These are phyloP conservation scores for Senna tora DNA, from an alignment of 306 rosid species.

Conservation along the genomic window DNA sequence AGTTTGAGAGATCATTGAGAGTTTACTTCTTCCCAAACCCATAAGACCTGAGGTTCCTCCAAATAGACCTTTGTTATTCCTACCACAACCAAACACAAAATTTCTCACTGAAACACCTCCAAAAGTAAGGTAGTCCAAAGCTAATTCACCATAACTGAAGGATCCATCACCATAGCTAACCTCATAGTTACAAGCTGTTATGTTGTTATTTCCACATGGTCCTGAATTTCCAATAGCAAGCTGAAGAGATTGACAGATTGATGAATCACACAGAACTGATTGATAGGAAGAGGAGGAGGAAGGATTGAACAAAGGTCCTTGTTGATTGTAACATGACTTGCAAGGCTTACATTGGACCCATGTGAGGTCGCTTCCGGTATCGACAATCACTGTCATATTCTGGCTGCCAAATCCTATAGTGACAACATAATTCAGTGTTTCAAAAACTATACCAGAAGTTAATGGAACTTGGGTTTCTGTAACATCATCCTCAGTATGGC, in stretches of 20 bases:
- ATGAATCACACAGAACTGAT: constrained; percentile 60
- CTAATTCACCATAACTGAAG: constrained; percentile 60
- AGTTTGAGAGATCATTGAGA: constrained; percentile 77
- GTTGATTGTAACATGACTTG: constrained; percentile 70
- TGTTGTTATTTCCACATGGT: constrained; percentile 41
- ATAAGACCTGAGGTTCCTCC: constrained; percentile 81
- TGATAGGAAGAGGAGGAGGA: constrained; percentile 61
- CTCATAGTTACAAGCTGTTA: constrained; percentile 51
- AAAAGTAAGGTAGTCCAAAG: constrained; percentile 52
- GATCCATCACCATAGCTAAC: constrained; percentile 87
- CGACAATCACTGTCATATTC: constrained; percentile 74
- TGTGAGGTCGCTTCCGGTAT: constrained; percentile 90
- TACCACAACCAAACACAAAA: constrained; percentile 83
- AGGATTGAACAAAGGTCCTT: constrained; percentile 73
- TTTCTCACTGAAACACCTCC: constrained; percentile 49
- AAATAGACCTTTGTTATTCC: constrained; percentile 73
- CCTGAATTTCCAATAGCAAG: constrained; percentile 54
- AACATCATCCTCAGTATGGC: constrained; percentile 33
- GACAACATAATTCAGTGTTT: constrained; percentile 79
- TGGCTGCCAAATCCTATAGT: constrained; percentile 58
- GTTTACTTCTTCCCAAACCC: constrained; percentile 77
- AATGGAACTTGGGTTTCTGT: constrained; percentile 71
- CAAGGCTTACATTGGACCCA: constrained; percentile 93
- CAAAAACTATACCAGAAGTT: constrained; percentile 60
- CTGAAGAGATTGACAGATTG: constrained; percentile 59